phyloP scores from a whole-genome alignment of 768 basidiomycete genomes.

The Sistotremastrum suecicum region DNA sequence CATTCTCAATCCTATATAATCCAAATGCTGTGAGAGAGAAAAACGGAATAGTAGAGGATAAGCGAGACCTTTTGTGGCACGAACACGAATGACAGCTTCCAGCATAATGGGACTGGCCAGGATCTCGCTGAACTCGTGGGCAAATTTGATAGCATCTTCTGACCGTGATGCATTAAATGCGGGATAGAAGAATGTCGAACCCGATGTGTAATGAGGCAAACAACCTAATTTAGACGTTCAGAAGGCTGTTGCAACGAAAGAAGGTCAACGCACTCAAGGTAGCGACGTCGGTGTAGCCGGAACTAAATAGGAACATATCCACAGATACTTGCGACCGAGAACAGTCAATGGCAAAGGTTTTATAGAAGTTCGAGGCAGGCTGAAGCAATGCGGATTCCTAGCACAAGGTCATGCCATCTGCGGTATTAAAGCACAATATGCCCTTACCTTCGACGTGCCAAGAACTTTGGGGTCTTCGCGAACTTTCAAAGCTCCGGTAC shows the following conservation, averaged over 20 bases:
- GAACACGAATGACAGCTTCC: slow-evolving; percentile 95
- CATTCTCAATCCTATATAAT: slow-evolving; percentile 68
- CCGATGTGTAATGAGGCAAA: slow-evolving; percentile 93
- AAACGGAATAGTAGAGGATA: background rate
- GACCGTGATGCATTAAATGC: slow-evolving; percentile 90
- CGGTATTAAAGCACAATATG: background rate
- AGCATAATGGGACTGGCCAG: slow-evolving; percentile 89
- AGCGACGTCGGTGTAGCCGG: slow-evolving; percentile 89
- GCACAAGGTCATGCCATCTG: slow-evolving; percentile 1
- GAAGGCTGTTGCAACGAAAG: background rate
- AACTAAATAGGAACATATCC: slow-evolving; percentile 97
- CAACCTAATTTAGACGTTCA: slow-evolving; percentile 19
- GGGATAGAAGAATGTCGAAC: slow-evolving; percentile 96
- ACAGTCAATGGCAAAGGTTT: slow-evolving; percentile 97
- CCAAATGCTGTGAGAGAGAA: background rate
- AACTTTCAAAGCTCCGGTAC: slow-evolving; percentile 86
- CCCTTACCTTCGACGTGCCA: slow-evolving; percentile 74
- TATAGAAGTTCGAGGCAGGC: slow-evolving; percentile 92
- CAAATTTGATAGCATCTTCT: slow-evolving; percentile 97
- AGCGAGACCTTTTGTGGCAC: slow-evolving; percentile 78
- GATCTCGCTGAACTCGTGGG: slow-evolving; percentile 91
- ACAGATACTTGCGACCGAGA: slow-evolving; percentile 94
- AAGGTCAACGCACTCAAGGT: slow-evolving; percentile 49
- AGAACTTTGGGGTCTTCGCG: slow-evolving; percentile 93
- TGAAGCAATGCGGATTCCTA: slow-evolving; percentile 88